Conservation (phyloP, 2,329 filamentous ascomycete species). For the Aspergillus brunneoviolaceus region DNA sequence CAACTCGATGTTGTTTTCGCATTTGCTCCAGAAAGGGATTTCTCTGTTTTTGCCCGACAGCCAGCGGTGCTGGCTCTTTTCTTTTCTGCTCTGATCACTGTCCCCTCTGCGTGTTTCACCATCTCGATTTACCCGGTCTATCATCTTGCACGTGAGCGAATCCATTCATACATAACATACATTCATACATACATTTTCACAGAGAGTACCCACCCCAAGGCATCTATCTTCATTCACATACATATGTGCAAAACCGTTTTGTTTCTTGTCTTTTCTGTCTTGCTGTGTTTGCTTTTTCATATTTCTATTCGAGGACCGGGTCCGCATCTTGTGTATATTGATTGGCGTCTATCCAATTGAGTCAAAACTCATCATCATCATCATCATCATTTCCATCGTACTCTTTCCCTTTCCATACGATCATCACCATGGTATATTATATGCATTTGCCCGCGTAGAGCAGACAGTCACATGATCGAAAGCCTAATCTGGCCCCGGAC, state of each 20-base stretch:
- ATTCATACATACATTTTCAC: not conserved
- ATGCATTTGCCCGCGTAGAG: too few species aligned
- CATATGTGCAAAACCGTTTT: not conserved
- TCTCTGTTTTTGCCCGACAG: not conserved
- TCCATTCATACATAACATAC: constrained; percentile 1
- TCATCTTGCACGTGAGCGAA: not conserved
- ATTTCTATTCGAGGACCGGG: not conserved
- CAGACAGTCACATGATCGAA: too few species aligned
- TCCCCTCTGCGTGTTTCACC: constrained; percentile 4
- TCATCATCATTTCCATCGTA: not conserved
- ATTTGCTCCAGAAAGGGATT: not conserved
- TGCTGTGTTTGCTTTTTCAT: not conserved
- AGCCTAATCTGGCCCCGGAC: too few species aligned
- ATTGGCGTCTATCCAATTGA: not conserved
- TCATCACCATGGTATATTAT: too few species aligned
- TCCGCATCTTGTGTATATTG: constrained; percentile 5
- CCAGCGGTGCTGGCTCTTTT: constrained; percentile 20
- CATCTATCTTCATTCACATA: not conserved
- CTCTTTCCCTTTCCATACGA: not conserved
- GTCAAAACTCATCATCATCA: not conserved
- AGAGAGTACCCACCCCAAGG: not conserved
- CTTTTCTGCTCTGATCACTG: constrained; percentile 2
- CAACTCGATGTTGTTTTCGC: constrained; percentile 6
- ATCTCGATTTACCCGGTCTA: not conserved
- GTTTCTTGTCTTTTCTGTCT: not conserved